Conservation (phyloP, 345 rosid species). For the Raphanus raphanistrum region DNA sequence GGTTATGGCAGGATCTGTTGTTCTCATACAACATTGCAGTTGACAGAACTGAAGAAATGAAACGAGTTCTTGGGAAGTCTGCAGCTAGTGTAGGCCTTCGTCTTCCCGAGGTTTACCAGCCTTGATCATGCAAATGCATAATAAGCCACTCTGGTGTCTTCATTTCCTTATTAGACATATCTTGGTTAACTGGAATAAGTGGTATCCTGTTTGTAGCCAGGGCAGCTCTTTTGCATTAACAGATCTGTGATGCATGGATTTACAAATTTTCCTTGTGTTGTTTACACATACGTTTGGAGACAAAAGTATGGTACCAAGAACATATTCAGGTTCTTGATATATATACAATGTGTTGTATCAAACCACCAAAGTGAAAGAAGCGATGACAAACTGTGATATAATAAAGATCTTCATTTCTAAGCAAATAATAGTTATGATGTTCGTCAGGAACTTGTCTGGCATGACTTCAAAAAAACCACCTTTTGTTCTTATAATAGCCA, state of each 20-base stretch:
- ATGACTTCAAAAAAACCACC: background rate
- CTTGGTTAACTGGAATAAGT: background rate
- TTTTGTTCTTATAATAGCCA: background rate
- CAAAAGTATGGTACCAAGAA: background rate
- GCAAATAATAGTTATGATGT: background rate
- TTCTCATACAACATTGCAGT: constrained; percentile 92
- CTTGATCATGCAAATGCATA: constrained; percentile 41
- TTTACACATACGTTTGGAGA: background rate
- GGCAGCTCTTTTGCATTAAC: background rate
- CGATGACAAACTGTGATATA: background rate
- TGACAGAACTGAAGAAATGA: constrained; percentile 84
- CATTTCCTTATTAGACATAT: constrained; percentile 12
- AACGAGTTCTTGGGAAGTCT: constrained; percentile 67
- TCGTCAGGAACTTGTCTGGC: background rate
- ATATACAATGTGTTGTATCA: background rate
- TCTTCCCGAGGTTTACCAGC: constrained; percentile 78
- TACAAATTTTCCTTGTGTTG: background rate
- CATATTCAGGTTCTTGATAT: background rate
- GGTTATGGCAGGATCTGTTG: constrained; percentile 61
- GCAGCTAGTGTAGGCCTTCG: constrained; percentile 94
- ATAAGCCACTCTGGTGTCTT: background rate
- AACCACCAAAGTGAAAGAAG: background rate
- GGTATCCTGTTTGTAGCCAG: background rate
- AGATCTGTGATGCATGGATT: background rate
- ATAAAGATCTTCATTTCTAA: background rate